Conservation (phyloP, 352 stramenopile species). For the Pythium phragmitis region DNA sequence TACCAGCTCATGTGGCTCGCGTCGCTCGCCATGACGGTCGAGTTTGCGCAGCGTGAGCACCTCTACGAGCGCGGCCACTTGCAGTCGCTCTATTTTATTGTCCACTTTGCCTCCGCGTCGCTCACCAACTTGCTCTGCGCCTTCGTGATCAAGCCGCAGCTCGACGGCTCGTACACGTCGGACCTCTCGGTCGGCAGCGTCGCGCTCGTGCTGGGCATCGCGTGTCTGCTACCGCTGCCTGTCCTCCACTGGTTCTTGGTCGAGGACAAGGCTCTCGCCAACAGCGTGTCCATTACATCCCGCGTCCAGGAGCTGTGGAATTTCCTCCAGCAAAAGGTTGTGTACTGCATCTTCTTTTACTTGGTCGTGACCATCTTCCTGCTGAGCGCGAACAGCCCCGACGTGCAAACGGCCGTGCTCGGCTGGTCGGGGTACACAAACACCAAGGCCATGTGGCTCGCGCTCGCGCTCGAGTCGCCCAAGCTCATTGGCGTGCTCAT, state of each 20-base stretch:
- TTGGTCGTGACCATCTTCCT: constrained; percentile 19
- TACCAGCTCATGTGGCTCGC: constrained; percentile 21
- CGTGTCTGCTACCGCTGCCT: constrained; percentile 32
- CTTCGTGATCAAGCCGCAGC: not conserved
- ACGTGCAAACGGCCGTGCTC: constrained; percentile 21
- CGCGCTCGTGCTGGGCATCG: constrained; percentile 28
- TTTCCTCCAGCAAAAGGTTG: constrained; percentile 51
- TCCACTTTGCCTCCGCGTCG: constrained; percentile 18
- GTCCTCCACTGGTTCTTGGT: constrained; percentile 37
- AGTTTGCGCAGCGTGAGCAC: constrained; percentile 29
- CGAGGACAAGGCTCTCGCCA: constrained; percentile 22
- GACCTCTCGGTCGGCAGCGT: not conserved
- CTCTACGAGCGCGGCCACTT: constrained; percentile 24
- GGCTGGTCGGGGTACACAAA: constrained; percentile 17
- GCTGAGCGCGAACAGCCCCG: constrained; percentile 20
- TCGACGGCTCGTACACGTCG: not conserved
- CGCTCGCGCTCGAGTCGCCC: constrained; percentile 1
- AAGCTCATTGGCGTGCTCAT: constrained; percentile 7
- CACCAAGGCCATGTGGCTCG: not conserved
- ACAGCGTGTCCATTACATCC: constrained; percentile 9
- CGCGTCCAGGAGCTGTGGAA: constrained; percentile 44
- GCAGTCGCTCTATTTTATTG: constrained; percentile 36
- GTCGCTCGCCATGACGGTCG: constrained; percentile 28
- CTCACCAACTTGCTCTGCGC: constrained; percentile 3
- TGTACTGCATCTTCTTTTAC: constrained; percentile 39